Base-by-base conservation (phyloP, 345 rosid genomes). In the Lumnitzera littorea region DNA sequence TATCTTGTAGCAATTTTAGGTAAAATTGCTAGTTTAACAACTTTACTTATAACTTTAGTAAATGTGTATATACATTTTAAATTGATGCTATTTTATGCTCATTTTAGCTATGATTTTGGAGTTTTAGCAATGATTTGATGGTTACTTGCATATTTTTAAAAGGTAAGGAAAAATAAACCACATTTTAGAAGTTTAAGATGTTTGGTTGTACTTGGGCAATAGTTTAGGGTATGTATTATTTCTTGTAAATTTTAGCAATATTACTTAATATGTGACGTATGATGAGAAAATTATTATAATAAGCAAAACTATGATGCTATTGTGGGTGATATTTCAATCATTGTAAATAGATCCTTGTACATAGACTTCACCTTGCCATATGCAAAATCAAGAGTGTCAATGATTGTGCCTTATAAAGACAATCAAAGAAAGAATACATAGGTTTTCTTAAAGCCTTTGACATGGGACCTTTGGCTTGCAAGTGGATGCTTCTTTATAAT, bases 311-410 rank as follows among this genome's bases (percentile, higher is more conserved):
- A 63, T 41, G 84, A 82, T 63, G 82, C 70, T 25, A 73, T 55
- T 36, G 74, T 80, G 50, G 85, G 76, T 24, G 85, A 82, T 66
- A 72, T 67, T 25, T 61, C 82, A 6, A 74, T 82, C 59, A 51
- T 61, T 4, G 70, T 76, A 17, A 72, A 76, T 56, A 64, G 87
- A 29, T 68, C 84, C 0, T 48, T n/a, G 24, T 65, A 66, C 3
- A 84, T 76, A n/a, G 84, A 82, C 31, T 82, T 82, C 67, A 41
- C 87, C 12, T 73, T 71, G 51, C 82, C 84, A 15, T 79, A 71
- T 49, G 55, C 63, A 36, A 50, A 65, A 25, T 53, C 62, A 14
- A 72, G 72, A 2, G 53, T 70, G 0, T 72, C 70, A 14, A 62
- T 74, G 57, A 58, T 67, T 29, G 64, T 61, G 13, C 55, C 43